Conservation (phyloP, 345 rosid genomes). For the Salix viminalis region DNA sequence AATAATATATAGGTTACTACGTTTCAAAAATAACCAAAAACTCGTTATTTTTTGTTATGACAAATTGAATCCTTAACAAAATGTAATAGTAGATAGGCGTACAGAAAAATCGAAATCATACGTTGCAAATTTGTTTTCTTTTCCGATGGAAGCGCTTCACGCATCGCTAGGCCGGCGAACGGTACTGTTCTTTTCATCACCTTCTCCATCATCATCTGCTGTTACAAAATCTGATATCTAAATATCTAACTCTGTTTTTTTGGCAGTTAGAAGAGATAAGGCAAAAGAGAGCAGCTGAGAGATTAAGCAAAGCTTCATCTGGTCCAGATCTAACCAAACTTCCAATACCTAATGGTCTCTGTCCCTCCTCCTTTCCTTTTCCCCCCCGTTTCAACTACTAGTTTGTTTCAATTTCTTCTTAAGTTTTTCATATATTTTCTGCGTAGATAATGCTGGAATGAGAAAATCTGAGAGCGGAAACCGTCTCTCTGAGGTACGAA, state of each 20-base stretch:
- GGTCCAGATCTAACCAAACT: conserved; percentile 73
- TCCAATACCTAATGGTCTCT: conserved; percentile 52
- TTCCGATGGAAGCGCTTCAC: conserved; percentile 61
- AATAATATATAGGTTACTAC: background rate
- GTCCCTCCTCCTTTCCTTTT: background rate
- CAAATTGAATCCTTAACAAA: background rate
- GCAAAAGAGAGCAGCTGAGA: conserved; percentile 88
- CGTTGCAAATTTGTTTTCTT: background rate
- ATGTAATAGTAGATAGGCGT: background rate
- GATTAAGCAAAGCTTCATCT: conserved; percentile 66
- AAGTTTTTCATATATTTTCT: background rate
- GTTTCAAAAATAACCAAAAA: background rate
- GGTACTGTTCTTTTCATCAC: conserved; percentile 33
- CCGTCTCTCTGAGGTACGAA: conserved; percentile 68
- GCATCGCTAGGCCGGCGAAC: conserved; percentile 95
- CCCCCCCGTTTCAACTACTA: background rate
- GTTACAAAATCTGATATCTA: background rate
- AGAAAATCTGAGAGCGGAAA: conserved; percentile 77
- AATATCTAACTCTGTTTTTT: background rate
- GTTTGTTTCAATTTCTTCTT: background rate
- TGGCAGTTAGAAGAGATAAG: conserved; percentile 87
- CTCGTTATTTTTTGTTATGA: background rate
- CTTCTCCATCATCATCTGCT: background rate
- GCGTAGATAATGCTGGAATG: conserved; percentile 54
- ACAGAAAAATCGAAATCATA: background rate